phyloP scores from a whole-genome alignment of 768 basidiomycete species.

The Leucocoprinus sp. region DNA sequence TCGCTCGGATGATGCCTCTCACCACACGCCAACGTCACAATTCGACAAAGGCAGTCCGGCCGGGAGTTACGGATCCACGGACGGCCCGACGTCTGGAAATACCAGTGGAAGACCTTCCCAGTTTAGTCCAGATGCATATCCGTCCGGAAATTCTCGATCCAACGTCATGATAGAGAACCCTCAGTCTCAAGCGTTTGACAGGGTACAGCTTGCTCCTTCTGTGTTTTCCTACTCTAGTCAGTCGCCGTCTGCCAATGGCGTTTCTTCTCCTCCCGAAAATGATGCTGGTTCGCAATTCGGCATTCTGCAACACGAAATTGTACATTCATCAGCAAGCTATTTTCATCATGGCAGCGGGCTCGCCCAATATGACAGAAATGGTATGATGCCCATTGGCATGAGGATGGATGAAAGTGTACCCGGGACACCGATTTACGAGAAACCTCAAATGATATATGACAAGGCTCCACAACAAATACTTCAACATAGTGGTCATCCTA shows the following conservation, averaged over 20 bases:
- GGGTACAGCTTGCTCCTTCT: neutral
- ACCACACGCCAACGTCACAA: neutral
- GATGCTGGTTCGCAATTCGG: conserved; percentile 1
- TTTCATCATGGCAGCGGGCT: neutral
- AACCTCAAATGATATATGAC: conserved; percentile 6
- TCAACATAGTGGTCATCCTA: conserved; percentile 5
- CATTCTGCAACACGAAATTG: neutral
- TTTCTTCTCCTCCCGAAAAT: neutral
- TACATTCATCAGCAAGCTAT: conserved; percentile 3
- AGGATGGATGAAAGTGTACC: conserved; percentile 7
- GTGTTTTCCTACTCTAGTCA: neutral
- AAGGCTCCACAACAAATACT: conserved; percentile 4
- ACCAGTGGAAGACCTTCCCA: conserved; percentile 2
- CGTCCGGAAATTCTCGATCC: conserved; percentile 4
- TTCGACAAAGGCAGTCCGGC: conserved; percentile 1
- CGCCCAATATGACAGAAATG: neutral
- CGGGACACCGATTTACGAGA: conserved; percentile 8
- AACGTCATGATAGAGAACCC: conserved; percentile 5
- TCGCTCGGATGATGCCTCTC: neutral
- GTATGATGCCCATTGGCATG: conserved; percentile 1
- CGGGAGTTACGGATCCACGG: neutral
- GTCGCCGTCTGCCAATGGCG: conserved; percentile 1
- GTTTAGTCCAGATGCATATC: conserved; percentile 2
- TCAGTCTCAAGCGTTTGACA: conserved; percentile 8
- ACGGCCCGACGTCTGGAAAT: neutral